Percentiles rank a stretch among this genome's conserved stretches.
phyloP scores from a whole-genome alignment of 768 basidiomycete genomes.

The Russula ochroleuca region DNA sequence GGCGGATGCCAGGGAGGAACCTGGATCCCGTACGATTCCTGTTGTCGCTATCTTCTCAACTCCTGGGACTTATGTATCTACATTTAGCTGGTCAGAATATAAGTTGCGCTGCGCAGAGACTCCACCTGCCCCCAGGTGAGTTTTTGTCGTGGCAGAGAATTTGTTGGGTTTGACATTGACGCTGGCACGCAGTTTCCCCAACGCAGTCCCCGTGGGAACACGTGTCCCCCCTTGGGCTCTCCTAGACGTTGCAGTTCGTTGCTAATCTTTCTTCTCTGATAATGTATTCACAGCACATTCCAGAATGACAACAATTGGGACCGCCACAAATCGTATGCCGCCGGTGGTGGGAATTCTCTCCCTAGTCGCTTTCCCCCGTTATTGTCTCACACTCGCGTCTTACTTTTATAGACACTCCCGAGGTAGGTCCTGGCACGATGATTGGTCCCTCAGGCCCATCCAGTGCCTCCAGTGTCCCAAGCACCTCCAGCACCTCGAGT shows the following conservation, averaged over 20 bases:
- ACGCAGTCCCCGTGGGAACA: not conserved
- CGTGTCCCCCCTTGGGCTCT: slow-evolving; percentile 1
- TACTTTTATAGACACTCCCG: not conserved
- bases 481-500: too few relatives aligned
- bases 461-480: too few relatives aligned
- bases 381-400: not conserved
- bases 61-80: not conserved
- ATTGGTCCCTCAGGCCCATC: not conserved
- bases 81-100: not conserved
- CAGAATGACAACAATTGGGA: not conserved
- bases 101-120: not conserved
- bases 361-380: not conserved
- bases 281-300: not conserved
- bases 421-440: not conserved
- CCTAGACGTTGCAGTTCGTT: not conserved
- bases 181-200: not conserved
- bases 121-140: not conserved
- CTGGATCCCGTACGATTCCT: slow-evolving; percentile 3
- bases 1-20: not conserved
- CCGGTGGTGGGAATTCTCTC: not conserved
- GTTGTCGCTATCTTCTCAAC: not conserved
- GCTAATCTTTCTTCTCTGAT: too few relatives aligned
- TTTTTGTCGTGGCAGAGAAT: not conserved
- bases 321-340: not conserved
- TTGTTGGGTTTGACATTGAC: not conserved